These are phyloP conservation scores for Chaetoceros tenuissimus DNA, from an alignment of 108 stramenopile genomes.

Conservation along the genomic window DNA sequence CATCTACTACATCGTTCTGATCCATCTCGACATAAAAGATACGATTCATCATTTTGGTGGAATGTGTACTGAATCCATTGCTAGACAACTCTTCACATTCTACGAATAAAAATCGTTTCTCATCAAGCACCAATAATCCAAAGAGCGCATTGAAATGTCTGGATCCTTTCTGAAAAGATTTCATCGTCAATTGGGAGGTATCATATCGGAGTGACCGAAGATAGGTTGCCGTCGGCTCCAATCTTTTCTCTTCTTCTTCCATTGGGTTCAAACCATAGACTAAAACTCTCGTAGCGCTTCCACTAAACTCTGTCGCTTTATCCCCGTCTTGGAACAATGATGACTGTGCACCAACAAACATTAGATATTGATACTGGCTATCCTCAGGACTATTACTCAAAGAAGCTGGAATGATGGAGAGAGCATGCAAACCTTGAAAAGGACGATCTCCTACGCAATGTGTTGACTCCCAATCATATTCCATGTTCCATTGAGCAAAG, in stretches of 20 bases:
- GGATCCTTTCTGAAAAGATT: slow-evolving; percentile 2
- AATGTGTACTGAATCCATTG: neutral
- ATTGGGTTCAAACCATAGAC: slow-evolving; percentile 1
- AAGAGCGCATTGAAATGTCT: slow-evolving; percentile 11
- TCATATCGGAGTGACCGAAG: slow-evolving; percentile 5
- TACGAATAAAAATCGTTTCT: slow-evolving; percentile 5
- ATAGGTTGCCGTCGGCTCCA: slow-evolving; percentile 1
- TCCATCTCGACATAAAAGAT: slow-evolving; percentile 8
- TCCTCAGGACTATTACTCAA: neutral
- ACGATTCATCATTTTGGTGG: slow-evolving; percentile 7
- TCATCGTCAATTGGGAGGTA: slow-evolving; percentile 4
- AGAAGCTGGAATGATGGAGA: neutral
- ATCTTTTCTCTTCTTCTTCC: neutral
- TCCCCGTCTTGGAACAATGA: slow-evolving; percentile 9
- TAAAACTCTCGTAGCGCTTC: slow-evolving; percentile 6
- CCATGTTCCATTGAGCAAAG: slow-evolving; percentile 4
- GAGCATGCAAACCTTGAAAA: slow-evolving; percentile 12
- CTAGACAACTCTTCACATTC: slow-evolving; percentile 7
- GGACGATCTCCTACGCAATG: slow-evolving; percentile 11
- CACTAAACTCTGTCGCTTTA: slow-evolving; percentile 5
- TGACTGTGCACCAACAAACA: slow-evolving; percentile 7
- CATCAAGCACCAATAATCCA: slow-evolving; percentile 5
- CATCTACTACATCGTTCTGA: slow-evolving; percentile 5
- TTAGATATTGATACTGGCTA: neutral
- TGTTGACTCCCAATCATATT: slow-evolving; percentile 6